These are phyloP conservation scores for Lactarius evosmus DNA, from an alignment of 768 basidiomycete species.

Conservation along the genomic window DNA sequence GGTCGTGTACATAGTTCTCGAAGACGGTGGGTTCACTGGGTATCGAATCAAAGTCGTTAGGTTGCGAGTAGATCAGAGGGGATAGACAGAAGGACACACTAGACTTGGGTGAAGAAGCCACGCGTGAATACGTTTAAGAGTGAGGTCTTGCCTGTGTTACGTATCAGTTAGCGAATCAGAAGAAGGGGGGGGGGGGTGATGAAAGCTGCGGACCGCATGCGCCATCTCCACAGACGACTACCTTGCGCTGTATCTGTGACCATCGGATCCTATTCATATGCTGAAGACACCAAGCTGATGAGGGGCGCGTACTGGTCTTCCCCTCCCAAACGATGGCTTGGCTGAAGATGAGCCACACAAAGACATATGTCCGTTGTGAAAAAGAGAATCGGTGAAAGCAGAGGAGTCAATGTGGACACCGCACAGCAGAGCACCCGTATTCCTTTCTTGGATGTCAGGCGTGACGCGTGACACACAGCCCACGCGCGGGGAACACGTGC, in stretches of 20 bases:
- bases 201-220: slow-evolving; percentile 70
- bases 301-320: slow-evolving; percentile 14
- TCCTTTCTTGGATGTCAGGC: slow-evolving; percentile 4
- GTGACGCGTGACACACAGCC: not conserved
- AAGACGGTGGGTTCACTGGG: slow-evolving; percentile 89
- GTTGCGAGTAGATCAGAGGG: not conserved
- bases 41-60: not conserved
- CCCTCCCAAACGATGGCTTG: slow-evolving; percentile 19
- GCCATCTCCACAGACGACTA: slow-evolving; percentile 95
- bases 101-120: slow-evolving; percentile 93
- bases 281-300: not conserved
- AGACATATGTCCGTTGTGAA: slow-evolving; percentile 9
- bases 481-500: not conserved
- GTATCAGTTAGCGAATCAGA: slow-evolving; percentile 17
- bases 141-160: slow-evolving; percentile 66
- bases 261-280: not conserved
- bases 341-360: slow-evolving; percentile 20
- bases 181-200: slow-evolving; percentile 1
- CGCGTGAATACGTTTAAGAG: slow-evolving; percentile 84
- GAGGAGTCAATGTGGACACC: not conserved
- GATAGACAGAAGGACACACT: slow-evolving; percentile 49
- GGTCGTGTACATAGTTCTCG: slow-evolving; percentile 94
- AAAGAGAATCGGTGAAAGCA: slow-evolving; percentile 10
- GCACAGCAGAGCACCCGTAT: not conserved
- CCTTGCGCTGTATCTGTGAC: slow-evolving; percentile 51